Conservation (phyloP, 805 yeast species). For the Kodamaea hsintzibuensis region DNA sequence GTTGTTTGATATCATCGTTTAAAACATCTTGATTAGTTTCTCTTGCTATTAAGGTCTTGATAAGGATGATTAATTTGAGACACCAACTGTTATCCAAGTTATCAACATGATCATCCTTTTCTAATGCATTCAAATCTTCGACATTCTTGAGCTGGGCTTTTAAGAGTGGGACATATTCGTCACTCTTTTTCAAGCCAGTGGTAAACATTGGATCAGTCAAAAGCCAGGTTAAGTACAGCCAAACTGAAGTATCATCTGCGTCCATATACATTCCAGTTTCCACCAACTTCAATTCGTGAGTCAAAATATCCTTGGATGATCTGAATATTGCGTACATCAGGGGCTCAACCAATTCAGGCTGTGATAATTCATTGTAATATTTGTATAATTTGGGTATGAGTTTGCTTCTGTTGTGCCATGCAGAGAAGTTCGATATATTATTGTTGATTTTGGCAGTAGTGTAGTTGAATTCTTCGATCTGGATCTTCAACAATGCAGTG, state of each 20-base stretch:
- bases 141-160: conserved; percentile 48
- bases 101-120: conserved; percentile 55
- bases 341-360: conserved; percentile 4
- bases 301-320: conserved; percentile 38
- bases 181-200: conserved; percentile 19
- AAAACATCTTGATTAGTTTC: conserved; percentile 15
- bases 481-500: conserved; percentile 24
- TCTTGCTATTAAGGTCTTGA: conserved; percentile 33
- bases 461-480: conserved; percentile 63
- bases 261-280: conserved; percentile 89
- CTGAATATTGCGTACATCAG: conserved; percentile 22
- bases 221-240: conserved; percentile 89
- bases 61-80: conserved; percentile 55
- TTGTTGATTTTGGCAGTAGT: conserved; percentile 77
- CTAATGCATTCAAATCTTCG: conserved; percentile 68
- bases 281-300: conserved; percentile 63
- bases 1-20: conserved; percentile 29
- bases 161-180: conserved; percentile 38
- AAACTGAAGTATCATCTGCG: conserved; percentile 90
- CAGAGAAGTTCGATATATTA: conserved; percentile 90
- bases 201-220: conserved; percentile 45
- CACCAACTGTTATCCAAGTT: conserved; percentile 75
- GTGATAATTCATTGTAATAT: conserved; percentile 5
- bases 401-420: conserved; percentile 89
- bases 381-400: conserved; percentile 57